phyloP scores from a whole-genome alignment of 768 basidiomycete genomes.

The Leccinellum luteum region DNA sequence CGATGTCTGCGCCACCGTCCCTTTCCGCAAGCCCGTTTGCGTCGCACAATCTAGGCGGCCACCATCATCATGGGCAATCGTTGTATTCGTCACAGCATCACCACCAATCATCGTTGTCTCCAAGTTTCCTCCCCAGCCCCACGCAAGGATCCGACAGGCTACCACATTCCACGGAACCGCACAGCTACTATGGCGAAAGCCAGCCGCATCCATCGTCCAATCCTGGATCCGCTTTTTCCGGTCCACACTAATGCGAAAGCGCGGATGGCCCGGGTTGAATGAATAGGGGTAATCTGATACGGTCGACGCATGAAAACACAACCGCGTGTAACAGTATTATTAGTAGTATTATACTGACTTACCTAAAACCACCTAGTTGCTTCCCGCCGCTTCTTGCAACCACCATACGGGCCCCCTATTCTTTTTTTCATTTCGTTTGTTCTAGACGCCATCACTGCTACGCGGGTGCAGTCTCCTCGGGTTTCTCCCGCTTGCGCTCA shows the following conservation, averaged over 20 bases:
- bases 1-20: conserved; percentile 52
- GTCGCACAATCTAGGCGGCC: conserved; percentile 27
- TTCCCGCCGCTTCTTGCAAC: conserved; percentile 29
- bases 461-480: conserved; percentile 22
- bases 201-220: conserved; percentile 27
- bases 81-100: conserved; percentile 32
- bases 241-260: conserved; percentile 25
- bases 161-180: conserved; percentile 27
- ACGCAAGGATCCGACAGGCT: conserved; percentile 30
- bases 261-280: not conserved
- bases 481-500: conserved; percentile 15
- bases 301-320: conserved; percentile 19
- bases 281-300: conserved; percentile 23
- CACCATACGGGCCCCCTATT: conserved; percentile 16
- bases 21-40: conserved; percentile 39
- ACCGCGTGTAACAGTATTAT: conserved; percentile 33
- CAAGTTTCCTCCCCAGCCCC: conserved; percentile 30
- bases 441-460: conserved; percentile 20
- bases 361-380: conserved; percentile 30
- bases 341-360: conserved; percentile 35
- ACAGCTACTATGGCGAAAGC: conserved; percentile 31
- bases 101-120: conserved; percentile 29
- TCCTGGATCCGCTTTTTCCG: conserved; percentile 28
- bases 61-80: conserved; percentile 29
- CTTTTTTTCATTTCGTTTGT: conserved; percentile 20